These are phyloP conservation scores for Anastatica hierochuntica DNA, from an alignment of 345 rosid species.

Conservation along the genomic window DNA sequence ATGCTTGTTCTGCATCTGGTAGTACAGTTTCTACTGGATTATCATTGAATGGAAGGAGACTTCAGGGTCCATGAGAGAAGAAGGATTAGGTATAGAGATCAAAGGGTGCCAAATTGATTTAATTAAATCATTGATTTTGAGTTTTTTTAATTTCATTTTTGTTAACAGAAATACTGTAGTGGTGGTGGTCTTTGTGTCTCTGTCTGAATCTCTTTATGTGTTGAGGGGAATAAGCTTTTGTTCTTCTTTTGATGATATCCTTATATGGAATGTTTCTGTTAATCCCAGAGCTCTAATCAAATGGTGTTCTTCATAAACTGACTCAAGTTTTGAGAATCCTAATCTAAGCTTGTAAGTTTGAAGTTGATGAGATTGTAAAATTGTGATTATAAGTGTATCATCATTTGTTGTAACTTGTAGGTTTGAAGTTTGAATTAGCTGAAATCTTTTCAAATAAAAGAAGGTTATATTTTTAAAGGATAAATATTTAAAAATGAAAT, in stretches of 20 bases:
- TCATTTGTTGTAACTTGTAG: neutral
- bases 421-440: neutral
- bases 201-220: constrained; percentile 18
- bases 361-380: neutral
- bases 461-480: too few relatives aligned
- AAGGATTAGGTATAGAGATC: constrained; percentile 31
- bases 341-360: neutral
- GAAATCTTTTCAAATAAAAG: neutral
- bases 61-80: constrained; percentile 35
- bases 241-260: neutral
- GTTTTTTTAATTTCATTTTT: constrained; percentile 19
- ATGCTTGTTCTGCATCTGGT: constrained; percentile 18
- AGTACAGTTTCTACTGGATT: constrained; percentile 21
- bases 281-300: constrained; percentile 10
- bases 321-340: neutral
- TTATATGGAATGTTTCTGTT: constrained; percentile 12
- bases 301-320: neutral
- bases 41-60: constrained; percentile 31
- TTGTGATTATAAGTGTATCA: neutral
- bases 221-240: constrained; percentile 15
- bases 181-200: constrained; percentile 5
- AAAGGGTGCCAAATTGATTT: constrained; percentile 16
- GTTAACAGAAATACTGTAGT: constrained; percentile 15
- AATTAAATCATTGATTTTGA: constrained; percentile 22
- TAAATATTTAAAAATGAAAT: neutral